phyloP scores from a whole-genome alignment of 2,329 filamentous ascomycete species.

The Magnaporthiopsis incrustans region DNA sequence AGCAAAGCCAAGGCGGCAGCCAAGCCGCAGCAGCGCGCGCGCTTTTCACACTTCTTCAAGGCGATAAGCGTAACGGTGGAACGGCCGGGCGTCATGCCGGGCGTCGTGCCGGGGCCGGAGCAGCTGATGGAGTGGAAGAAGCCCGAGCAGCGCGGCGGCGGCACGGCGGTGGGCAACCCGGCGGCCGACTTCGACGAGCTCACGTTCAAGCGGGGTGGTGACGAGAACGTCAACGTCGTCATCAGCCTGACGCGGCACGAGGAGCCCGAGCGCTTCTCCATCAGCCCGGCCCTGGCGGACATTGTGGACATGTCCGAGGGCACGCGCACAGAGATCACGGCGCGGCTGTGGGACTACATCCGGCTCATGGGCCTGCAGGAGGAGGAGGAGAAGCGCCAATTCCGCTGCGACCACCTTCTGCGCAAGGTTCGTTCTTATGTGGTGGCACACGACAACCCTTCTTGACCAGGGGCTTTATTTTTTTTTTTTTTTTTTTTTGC shows the following conservation, averaged over 20 bases:
- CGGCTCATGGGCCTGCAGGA: slow-evolving; percentile 79
- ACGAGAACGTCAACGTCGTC: slow-evolving; percentile 86
- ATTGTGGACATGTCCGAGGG: slow-evolving; percentile 82
- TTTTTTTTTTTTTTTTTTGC: neutral
- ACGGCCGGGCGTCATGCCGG: slow-evolving; percentile 27
- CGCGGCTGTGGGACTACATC: slow-evolving; percentile 94
- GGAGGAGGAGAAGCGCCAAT: slow-evolving; percentile 88
- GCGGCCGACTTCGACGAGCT: slow-evolving; percentile 81
- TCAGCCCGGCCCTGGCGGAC: slow-evolving; percentile 73
- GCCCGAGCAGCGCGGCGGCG: slow-evolving; percentile 46
- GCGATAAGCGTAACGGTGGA: slow-evolving; percentile 70
- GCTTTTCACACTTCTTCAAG: slow-evolving; percentile 75
- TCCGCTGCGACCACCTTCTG: slow-evolving; percentile 77
- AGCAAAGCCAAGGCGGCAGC: slow-evolving; percentile 22
- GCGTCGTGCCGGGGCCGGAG: slow-evolving; percentile 32
- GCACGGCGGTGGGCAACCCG: slow-evolving; percentile 35
- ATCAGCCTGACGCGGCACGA: slow-evolving; percentile 83
- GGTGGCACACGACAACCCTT: neutral
- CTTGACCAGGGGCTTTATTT: neutral
- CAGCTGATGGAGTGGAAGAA: slow-evolving; percentile 80
- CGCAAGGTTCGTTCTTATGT: slow-evolving; percentile 53
- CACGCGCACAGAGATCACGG: slow-evolving; percentile 77
- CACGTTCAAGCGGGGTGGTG: slow-evolving; percentile 82
- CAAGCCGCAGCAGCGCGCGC: slow-evolving; percentile 27
- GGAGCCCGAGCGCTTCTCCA: slow-evolving; percentile 71